Percentiles rank a stretch among this genome's conserved stretches.
Evolutionary conservation across 2,329 filamentous ascomycete genomes (phyloP).

Genomic region (Helotiales sp.): DNA sequence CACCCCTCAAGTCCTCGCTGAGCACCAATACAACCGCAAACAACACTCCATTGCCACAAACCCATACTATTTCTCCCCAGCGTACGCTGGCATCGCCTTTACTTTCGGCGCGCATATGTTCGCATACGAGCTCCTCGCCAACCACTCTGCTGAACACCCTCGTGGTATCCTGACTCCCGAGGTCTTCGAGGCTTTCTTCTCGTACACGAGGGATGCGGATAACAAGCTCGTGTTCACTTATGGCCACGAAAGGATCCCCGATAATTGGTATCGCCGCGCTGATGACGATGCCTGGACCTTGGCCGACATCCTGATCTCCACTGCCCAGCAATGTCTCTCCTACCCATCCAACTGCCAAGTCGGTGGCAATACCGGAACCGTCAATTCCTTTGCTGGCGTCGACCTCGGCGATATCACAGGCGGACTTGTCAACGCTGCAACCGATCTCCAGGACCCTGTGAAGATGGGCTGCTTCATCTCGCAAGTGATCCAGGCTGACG

Average conservation of each 20-base stretch:
- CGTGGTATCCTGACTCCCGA: slow-evolving; percentile 22
- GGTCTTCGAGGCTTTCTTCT: slow-evolving; percentile 27
- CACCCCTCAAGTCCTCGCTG: slow-evolving; percentile 28
- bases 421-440: slow-evolving; percentile 48
- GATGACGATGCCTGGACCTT: slow-evolving; percentile 47
- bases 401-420: slow-evolving; percentile 48
- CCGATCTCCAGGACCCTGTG: slow-evolving; percentile 21
- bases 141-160: slow-evolving; percentile 34
- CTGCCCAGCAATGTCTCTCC: slow-evolving; percentile 40
- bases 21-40: slow-evolving; percentile 28
- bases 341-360: slow-evolving; percentile 43
- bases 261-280: slow-evolving; percentile 30
- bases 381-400: slow-evolving; percentile 57
- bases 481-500: slow-evolving; percentile 25
- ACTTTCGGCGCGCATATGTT: slow-evolving; percentile 38
- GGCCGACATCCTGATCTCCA: slow-evolving; percentile 47
- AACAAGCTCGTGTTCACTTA: slow-evolving; percentile 22
- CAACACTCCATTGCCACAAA: slow-evolving; percentile 41
- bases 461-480: slow-evolving; percentile 26
- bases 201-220: slow-evolving; percentile 19
- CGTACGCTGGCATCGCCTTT: slow-evolving; percentile 38
- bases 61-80: slow-evolving; percentile 42
- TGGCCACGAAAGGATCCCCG: slow-evolving; percentile 27
- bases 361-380: slow-evolving; percentile 57
- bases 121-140: slow-evolving; percentile 39